Evolutionary conservation across 108 stramenopile genomes (phyloP).

Genomic region (Skeletonema menzelii): DNA sequence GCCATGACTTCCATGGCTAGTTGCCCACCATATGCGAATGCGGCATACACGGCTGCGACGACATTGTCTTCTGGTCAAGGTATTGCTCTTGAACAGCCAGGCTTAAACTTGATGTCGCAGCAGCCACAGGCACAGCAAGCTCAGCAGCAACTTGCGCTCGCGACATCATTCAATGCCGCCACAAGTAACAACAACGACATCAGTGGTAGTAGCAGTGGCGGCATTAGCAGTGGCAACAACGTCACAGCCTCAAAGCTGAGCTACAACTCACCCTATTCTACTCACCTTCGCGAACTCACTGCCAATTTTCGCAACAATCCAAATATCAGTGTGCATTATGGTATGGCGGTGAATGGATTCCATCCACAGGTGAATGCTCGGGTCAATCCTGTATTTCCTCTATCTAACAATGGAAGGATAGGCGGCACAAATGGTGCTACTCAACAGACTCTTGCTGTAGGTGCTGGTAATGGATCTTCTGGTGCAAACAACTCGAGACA

Average conservation of each 20-base stretch:
- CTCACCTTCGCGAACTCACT: conserved; percentile 10
- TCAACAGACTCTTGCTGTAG: conserved; percentile 2
- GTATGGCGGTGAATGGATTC: conserved; percentile 69
- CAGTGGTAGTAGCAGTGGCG: background rate
- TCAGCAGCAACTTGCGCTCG: background rate
- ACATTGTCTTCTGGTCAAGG: background rate
- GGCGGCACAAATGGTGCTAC: conserved; percentile 1
- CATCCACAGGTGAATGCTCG: conserved; percentile 66
- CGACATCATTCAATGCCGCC: background rate
- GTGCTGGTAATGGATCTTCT: conserved; percentile 10
- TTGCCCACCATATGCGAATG: conserved; percentile 18
- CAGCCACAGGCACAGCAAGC: background rate
- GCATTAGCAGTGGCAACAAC: background rate
- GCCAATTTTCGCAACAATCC: conserved; percentile 10
- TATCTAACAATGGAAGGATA: background rate
- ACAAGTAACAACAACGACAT: background rate
- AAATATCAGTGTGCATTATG: conserved; percentile 49
- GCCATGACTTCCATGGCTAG: conserved; percentile 35
- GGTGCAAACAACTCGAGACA: background rate
- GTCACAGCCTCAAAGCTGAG: background rate
- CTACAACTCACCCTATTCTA: conserved; percentile 1
- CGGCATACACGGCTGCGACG: background rate
- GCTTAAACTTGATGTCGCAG: background rate
- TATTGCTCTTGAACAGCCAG: background rate
- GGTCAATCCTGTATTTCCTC: conserved; percentile 39